These are phyloP conservation scores for Allomyces javanicus DNA, from an alignment of 192 early-diverging fungal genomes.

Conservation along the genomic window DNA sequence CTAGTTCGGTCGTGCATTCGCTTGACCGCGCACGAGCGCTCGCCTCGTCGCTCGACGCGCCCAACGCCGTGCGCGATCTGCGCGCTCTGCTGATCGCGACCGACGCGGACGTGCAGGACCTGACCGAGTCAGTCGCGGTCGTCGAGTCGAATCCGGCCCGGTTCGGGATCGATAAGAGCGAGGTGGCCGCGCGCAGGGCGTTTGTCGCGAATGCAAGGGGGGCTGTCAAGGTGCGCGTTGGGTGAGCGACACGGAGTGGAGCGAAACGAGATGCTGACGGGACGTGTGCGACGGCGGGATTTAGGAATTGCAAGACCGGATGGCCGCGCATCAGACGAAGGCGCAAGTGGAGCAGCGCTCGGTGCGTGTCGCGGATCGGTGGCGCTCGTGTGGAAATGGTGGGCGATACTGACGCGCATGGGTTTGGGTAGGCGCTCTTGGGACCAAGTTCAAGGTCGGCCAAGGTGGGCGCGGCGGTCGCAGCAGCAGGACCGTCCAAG, in stretches of 20 bases:
- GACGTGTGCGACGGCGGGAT: no score
- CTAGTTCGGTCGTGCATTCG: neutral
- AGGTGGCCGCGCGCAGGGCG: constrained; percentile 16
- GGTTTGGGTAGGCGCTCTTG: no score
- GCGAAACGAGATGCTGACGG: no score
- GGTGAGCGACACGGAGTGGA: no score
- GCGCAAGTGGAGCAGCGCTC: no score
- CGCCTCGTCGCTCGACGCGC: neutral
- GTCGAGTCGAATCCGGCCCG: constrained; percentile 19
- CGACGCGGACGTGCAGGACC: constrained; percentile 18
- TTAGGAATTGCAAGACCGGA: no score
- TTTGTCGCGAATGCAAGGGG: constrained; percentile 13
- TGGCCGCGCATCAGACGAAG: no score
- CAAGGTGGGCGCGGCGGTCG: neutral
- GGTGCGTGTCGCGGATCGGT: no score
- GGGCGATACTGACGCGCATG: no score
- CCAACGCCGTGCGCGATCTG: neutral
- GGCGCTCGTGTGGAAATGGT: no score
- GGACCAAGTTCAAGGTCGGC: no score
- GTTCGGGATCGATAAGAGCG: constrained; percentile 16
- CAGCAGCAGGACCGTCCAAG: neutral
- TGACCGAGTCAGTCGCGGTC: constrained; percentile 22
- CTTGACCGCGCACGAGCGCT: neutral
- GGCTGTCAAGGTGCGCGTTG: constrained; percentile 1
- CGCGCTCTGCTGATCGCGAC: constrained; percentile 9